Conservation (phyloP, 805 yeast species). For the Candida sithepensis region DNA sequence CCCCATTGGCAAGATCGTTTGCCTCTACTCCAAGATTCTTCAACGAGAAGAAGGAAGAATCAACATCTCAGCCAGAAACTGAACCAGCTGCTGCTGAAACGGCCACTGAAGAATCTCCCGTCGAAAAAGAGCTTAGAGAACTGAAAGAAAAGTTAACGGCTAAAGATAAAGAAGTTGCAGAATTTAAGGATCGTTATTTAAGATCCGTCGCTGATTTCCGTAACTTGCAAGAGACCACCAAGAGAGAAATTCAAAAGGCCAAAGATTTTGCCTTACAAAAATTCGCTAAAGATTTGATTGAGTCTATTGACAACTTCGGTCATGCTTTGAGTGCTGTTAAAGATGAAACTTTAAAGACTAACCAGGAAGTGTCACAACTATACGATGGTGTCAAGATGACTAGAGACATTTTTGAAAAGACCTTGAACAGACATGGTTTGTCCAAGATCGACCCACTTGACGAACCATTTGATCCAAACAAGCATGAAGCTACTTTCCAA, state of each 20-base stretch:
- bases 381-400: conserved; percentile 92
- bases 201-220: conserved; percentile 91
- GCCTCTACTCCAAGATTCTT: conserved; percentile 19
- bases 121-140: conserved; percentile 33
- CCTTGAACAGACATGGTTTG: conserved; percentile 76
- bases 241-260: conserved; percentile 81
- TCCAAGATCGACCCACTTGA: conserved; percentile 79
- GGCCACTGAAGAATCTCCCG: conserved; percentile 19
- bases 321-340: conserved; percentile 76
- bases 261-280: conserved; percentile 88
- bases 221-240: conserved; percentile 85
- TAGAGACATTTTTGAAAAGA: conserved; percentile 78
- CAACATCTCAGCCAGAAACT: conserved; percentile 16
- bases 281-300: conserved; percentile 85
- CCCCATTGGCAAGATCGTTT: conserved; percentile 19
- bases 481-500: conserved; percentile 91
- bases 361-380: conserved; percentile 65
- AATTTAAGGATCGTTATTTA: conserved; percentile 76
- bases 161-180: conserved; percentile 73
- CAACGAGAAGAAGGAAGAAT: conserved; percentile 27
- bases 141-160: conserved; percentile 51
- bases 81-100: conserved; percentile 9
- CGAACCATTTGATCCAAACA: conserved; percentile 83
- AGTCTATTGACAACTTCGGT: conserved; percentile 85
- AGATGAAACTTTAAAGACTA: conserved; percentile 54